Conservation (phyloP, 2,329 filamentous ascomycete species). For the Phaeosphaeriaceae sp. region DNA sequence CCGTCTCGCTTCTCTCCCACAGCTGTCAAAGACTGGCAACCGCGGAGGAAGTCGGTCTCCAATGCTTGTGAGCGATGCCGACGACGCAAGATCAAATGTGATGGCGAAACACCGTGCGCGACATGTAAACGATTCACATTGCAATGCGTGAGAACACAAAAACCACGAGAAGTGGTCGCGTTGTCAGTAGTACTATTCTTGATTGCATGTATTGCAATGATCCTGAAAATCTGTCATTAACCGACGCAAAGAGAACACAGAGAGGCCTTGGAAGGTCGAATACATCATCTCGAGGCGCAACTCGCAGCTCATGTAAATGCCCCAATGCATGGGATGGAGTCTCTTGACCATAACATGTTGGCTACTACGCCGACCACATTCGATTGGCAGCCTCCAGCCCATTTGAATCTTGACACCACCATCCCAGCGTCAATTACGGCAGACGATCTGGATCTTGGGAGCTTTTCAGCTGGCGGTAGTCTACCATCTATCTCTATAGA, state of each 20-base stretch:
- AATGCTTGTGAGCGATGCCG: conserved; percentile 48
- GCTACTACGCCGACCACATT: conserved; percentile 34
- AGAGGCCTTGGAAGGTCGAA: conserved; percentile 44
- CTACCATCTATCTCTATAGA: conserved; percentile 46
- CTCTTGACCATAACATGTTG: conserved; percentile 36
- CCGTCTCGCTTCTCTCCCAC: conserved; percentile 39
- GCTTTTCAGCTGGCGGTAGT: conserved; percentile 33
- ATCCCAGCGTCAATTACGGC: conserved; percentile 32
- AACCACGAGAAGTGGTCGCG: conserved; percentile 44
- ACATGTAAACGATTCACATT: conserved; percentile 48
- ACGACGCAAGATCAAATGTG: conserved; percentile 45
- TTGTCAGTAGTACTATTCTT: conserved; percentile 33
- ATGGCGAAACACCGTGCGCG: conserved; percentile 45
- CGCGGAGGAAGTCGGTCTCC: conserved; percentile 45
- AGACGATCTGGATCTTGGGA: conserved; percentile 30
- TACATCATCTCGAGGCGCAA: conserved; percentile 47
- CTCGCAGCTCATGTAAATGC: conserved; percentile 43
- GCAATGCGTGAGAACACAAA: conserved; percentile 45
- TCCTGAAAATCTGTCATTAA: conserved; percentile 11
- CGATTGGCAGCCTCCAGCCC: conserved; percentile 37
- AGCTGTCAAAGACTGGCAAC: conserved; percentile 44
- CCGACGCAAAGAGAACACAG: conserved; percentile 39
- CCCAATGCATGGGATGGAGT: conserved; percentile 47
- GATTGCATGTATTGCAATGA: background rate
- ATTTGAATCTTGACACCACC: conserved; percentile 35